Conservation (phyloP, 2,329 filamentous ascomycete species). For the Phoma herbarum region DNA sequence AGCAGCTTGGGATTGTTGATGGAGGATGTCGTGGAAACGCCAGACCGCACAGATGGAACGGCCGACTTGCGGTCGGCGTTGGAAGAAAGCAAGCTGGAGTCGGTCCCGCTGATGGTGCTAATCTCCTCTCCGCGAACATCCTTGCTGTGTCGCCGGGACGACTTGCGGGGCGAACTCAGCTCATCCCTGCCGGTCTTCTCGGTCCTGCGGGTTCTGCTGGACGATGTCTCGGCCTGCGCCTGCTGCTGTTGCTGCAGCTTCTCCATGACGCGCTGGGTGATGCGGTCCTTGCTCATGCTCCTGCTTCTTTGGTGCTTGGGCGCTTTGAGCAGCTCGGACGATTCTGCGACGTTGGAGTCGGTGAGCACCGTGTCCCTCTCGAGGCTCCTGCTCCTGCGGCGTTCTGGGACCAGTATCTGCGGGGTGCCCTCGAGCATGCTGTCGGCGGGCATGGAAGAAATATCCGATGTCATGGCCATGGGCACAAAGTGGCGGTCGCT, state of each 20-base stretch:
- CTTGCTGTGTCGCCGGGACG: constrained; percentile 54
- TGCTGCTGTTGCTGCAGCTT: constrained; percentile 66
- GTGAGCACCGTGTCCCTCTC: constrained; percentile 51
- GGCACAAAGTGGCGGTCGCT: constrained; percentile 71
- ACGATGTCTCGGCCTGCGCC: constrained; percentile 58
- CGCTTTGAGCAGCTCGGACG: constrained; percentile 59
- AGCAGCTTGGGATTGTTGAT: constrained; percentile 92
- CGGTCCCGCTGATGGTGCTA: constrained; percentile 57
- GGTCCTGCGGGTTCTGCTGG: constrained; percentile 29
- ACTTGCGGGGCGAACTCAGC: constrained; percentile 42
- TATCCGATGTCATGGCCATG: constrained; percentile 77
- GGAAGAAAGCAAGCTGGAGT: constrained; percentile 70
- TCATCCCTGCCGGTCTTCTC: constrained; percentile 42
- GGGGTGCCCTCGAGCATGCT: constrained; percentile 69
- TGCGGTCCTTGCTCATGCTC: constrained; percentile 71
- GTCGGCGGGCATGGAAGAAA: constrained; percentile 82
- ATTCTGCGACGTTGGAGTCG: constrained; percentile 34
- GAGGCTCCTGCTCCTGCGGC: constrained; percentile 61
- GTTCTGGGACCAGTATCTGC: constrained; percentile 55
- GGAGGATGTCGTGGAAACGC: constrained; percentile 66
- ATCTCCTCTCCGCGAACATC: constrained; percentile 56
- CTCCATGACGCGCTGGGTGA: constrained; percentile 74
- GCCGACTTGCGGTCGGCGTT: constrained; percentile 64
- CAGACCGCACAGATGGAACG: constrained; percentile 68
- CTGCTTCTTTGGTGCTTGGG: constrained; percentile 67